Percentiles rank a stretch among this genome's conserved stretches.
Conservation (phyloP, 306 rosid species). For the Crotalaria pallida region DNA sequence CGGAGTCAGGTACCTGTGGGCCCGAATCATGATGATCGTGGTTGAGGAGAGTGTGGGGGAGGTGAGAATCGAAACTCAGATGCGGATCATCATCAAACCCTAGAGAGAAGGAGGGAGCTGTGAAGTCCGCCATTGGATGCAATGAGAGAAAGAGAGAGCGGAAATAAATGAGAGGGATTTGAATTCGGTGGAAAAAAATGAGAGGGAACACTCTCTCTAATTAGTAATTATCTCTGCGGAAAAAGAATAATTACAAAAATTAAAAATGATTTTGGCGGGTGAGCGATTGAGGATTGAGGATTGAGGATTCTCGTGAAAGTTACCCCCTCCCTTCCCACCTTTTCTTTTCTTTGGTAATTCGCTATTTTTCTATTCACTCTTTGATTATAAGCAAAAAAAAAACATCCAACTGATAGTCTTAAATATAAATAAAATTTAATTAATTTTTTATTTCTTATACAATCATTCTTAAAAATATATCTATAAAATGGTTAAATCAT, state of each 20-base stretch:
- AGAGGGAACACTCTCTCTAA: too few relatives aligned
- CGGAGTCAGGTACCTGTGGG: slow-evolving; percentile 28
- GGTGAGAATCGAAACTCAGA: slow-evolving; percentile 37
- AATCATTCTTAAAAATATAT: too few relatives aligned
- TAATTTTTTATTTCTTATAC: too few relatives aligned
- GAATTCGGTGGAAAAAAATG: slow-evolving; percentile 24
- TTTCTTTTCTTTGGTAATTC: too few relatives aligned
- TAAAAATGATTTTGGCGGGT: slow-evolving; percentile 22
- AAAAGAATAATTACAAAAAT: neutral
- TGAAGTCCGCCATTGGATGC: slow-evolving; percentile 49
- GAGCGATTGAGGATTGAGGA: neutral
- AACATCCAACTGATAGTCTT: too few relatives aligned
- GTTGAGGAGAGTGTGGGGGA: slow-evolving; percentile 15
- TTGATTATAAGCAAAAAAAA: too few relatives aligned
- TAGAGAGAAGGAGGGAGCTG: slow-evolving; percentile 74
- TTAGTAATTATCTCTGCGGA: too few relatives aligned
- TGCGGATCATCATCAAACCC: too few relatives aligned
- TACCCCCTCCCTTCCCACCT: neutral
- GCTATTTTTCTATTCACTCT: neutral
- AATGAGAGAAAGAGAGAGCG: neutral
- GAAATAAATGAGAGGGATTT: neutral
- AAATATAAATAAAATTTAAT: too few relatives aligned
- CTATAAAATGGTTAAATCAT: too few relatives aligned
- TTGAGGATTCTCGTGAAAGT: neutral
- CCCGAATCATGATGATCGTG: slow-evolving; percentile 13